These are phyloP conservation scores for Colletotrichum sp. DNA, from an alignment of 2,329 filamentous ascomycete genomes.

Conservation along the genomic window DNA sequence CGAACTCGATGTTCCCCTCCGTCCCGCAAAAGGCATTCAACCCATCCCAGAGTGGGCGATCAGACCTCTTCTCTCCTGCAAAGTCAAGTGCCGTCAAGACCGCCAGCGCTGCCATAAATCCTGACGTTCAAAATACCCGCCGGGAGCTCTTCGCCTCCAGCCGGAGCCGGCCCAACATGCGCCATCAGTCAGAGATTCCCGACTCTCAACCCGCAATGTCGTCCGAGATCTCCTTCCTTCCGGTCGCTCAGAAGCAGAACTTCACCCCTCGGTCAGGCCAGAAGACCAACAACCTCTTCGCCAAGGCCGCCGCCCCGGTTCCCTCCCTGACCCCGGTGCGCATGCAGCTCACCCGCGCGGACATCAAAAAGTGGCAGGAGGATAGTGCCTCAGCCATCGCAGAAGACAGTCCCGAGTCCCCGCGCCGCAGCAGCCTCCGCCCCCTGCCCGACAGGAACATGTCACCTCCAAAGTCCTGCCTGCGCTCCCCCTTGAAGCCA, in stretches of 20 bases:
- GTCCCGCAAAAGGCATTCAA: constrained; percentile 36
- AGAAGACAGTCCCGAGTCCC: constrained; percentile 42
- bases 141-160: constrained; percentile 1
- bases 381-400: constrained; percentile 41
- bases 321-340: constrained; percentile 39
- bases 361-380: constrained; percentile 47
- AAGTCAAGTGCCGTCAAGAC: constrained; percentile 2
- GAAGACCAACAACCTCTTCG: constrained; percentile 42
- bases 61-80: constrained; percentile 41
- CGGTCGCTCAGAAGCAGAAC: constrained; percentile 52
- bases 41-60: constrained; percentile 33
- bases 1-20: constrained; percentile 45
- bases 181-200: constrained; percentile 12
- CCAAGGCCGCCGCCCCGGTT: constrained; percentile 30
- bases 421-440: constrained; percentile 37
- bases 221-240: constrained; percentile 34
- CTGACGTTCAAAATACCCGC: background rate
- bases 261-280: constrained; percentile 50
- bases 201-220: constrained; percentile 33
- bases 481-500: constrained; percentile 62
- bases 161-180: background rate
- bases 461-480: constrained; percentile 61
- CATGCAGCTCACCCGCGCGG: constrained; percentile 45
- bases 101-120: background rate
- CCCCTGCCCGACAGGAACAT: constrained; percentile 55